phyloP scores from a whole-genome alignment of 345 rosid species.

The Gossypium rotundifolium region DNA sequence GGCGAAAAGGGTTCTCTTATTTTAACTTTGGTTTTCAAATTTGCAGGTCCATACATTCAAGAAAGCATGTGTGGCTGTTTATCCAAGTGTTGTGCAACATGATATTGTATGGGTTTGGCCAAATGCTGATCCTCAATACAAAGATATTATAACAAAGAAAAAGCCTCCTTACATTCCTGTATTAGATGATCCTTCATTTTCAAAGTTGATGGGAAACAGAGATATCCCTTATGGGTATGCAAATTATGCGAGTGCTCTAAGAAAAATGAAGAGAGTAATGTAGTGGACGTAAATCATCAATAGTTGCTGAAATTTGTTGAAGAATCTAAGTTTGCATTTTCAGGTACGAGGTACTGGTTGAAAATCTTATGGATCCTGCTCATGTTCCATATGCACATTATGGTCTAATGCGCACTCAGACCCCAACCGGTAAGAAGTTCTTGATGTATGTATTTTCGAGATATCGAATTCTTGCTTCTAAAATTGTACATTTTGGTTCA shows the following conservation, averaged over 20 bases:
- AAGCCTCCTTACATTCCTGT: constrained; percentile 74
- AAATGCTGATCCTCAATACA: constrained; percentile 60
- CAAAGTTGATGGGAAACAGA: constrained; percentile 52
- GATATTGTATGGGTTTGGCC: constrained; percentile 97
- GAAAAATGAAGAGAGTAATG: background rate
- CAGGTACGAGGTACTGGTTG: constrained; percentile 78
- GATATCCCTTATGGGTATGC: constrained; percentile 81
- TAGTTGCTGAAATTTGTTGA: background rate
- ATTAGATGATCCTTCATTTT: constrained; percentile 72
- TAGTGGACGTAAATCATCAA: background rate
- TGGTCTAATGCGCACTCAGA: constrained; percentile 47
- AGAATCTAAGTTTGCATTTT: constrained; percentile 14
- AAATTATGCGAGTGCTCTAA: background rate
- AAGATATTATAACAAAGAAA: constrained; percentile 47
- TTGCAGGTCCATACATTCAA: constrained; percentile 62
- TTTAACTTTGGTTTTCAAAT: background rate
- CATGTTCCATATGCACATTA: constrained; percentile 93
- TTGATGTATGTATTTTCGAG: background rate
- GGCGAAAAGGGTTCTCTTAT: background rate
- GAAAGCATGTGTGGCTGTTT: constrained; percentile 71
- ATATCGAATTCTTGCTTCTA: constrained; percentile 2
- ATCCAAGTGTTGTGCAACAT: constrained; percentile 68
- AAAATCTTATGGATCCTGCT: constrained; percentile 91
- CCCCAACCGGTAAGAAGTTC: constrained; percentile 35
- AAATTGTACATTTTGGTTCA: constrained; percentile 7